These are phyloP conservation scores for Fusarium bulbicola DNA, from an alignment of 2,329 filamentous ascomycete genomes.

Conservation along the genomic window DNA sequence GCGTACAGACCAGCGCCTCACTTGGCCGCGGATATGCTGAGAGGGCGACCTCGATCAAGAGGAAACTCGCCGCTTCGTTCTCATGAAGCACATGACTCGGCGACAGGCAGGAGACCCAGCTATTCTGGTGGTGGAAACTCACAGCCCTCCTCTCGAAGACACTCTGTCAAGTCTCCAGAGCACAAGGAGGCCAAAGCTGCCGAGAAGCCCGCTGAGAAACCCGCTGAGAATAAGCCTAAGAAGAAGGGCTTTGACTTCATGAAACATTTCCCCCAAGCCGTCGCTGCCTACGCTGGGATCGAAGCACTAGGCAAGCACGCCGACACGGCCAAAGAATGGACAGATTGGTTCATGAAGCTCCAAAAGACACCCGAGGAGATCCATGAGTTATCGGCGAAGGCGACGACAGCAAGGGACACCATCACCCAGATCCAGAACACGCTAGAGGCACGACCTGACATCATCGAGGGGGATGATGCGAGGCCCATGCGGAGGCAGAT, in stretches of 20 bases:
- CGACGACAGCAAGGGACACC: constrained; percentile 44
- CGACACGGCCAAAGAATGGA: constrained; percentile 47
- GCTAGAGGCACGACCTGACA: constrained; percentile 42
- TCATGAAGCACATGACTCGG: background rate
- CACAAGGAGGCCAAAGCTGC: background rate
- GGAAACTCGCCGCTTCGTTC: constrained; percentile 1
- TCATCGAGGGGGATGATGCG: constrained; percentile 45
- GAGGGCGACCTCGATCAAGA: constrained; percentile 22
- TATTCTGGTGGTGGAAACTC: background rate
- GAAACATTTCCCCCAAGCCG: constrained; percentile 36
- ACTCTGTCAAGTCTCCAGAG: background rate
- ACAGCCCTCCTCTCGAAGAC: background rate
- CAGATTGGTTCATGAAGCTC: constrained; percentile 46
- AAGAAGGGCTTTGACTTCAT: constrained; percentile 26
- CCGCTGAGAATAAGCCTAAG: background rate
- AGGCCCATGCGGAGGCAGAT: constrained; percentile 43
- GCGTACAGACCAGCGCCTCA: constrained; percentile 18
- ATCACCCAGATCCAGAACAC: constrained; percentile 45
- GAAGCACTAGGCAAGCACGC: constrained; percentile 42
- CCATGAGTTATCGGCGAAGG: constrained; percentile 38
- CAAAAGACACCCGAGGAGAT: constrained; percentile 47
- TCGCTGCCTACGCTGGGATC: constrained; percentile 42
- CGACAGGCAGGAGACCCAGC: background rate
- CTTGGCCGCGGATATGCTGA: constrained; percentile 10
- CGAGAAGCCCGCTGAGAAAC: background rate